phyloP scores from a whole-genome alignment of 1,284 basidiomycete genomes.

The Lentinus polychrous region DNA sequence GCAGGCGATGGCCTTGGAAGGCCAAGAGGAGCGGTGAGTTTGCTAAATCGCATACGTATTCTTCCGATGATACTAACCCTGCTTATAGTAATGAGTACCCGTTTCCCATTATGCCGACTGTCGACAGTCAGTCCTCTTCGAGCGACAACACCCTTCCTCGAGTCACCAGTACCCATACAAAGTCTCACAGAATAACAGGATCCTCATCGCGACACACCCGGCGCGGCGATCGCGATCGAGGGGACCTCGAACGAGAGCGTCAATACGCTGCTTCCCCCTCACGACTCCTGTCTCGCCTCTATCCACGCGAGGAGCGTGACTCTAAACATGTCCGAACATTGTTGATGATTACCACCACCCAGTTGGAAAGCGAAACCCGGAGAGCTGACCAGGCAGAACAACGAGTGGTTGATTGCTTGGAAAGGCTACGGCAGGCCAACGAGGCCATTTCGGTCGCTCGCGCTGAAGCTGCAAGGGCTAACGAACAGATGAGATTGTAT shows the following conservation, averaged over 20 bases:
- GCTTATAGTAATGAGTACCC: slow-evolving; percentile 5
- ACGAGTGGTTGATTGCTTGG: slow-evolving; percentile 37
- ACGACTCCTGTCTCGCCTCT: slow-evolving; percentile 24
- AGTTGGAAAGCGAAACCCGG: slow-evolving; percentile 36
- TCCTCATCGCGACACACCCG: slow-evolving; percentile 3
- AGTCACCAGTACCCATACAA: neutral
- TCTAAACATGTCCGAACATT: slow-evolving; percentile 31
- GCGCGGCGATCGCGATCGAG: slow-evolving; percentile 12
- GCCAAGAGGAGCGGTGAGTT: slow-evolving; percentile 2
- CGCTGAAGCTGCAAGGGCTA: slow-evolving; percentile 31
- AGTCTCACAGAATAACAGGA: neutral
- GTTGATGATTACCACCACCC: slow-evolving; percentile 31
- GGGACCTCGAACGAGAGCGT: slow-evolving; percentile 6
- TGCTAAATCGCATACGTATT: neutral
- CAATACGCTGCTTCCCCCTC: slow-evolving; percentile 17
- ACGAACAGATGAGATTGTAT: slow-evolving; percentile 39
- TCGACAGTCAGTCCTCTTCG: slow-evolving; percentile 5
- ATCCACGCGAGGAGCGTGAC: slow-evolving; percentile 28
- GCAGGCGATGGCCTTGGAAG: neutral
- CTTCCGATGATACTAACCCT: neutral
- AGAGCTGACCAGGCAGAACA: slow-evolving; percentile 40
- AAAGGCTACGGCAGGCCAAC: slow-evolving; percentile 31
- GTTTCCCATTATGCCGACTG: slow-evolving; percentile 2
- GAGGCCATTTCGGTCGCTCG: slow-evolving; percentile 36
- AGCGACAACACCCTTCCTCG: slow-evolving; percentile 4